These are phyloP conservation scores for Hypericum androsaemum DNA, from an alignment of 345 rosid genomes.

Conservation along the genomic window DNA sequence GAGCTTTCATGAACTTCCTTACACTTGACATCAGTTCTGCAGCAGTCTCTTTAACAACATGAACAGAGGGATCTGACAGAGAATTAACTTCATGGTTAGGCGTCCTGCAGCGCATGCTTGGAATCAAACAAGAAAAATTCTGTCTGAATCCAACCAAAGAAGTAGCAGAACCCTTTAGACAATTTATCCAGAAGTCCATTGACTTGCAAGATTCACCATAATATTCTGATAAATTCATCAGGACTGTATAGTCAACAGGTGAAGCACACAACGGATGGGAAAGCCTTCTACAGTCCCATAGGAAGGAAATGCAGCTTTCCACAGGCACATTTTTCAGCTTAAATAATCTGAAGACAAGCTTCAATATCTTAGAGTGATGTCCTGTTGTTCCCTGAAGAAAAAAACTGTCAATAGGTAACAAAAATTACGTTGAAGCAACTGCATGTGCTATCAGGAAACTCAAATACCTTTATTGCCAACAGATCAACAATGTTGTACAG, in stretches of 20 bases:
- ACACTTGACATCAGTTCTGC: conserved; percentile 55
- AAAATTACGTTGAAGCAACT: conserved; percentile 1
- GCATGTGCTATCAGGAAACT: conserved; percentile 12
- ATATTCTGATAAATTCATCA: conserved; percentile 32
- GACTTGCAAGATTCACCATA: conserved; percentile 38
- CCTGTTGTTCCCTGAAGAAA: conserved; percentile 48
- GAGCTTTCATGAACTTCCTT: conserved; percentile 20
- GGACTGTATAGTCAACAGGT: conserved; percentile 54
- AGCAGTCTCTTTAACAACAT: conserved; percentile 50
- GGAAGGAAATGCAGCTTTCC: conserved; percentile 46
- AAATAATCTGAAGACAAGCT: conserved; percentile 44
- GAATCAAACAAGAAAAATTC: conserved; percentile 32
- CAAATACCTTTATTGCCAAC: conserved; percentile 61
- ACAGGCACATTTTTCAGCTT: conserved; percentile 37
- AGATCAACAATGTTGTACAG: conserved; percentile 59
- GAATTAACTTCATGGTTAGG: conserved; percentile 17
- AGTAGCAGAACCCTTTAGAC: conserved; percentile 55
- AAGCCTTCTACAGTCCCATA: conserved; percentile 81
- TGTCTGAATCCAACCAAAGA: conserved; percentile 54
- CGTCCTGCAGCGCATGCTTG: conserved; percentile 17
- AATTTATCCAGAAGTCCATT: conserved; percentile 52
- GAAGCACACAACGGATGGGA: conserved; percentile 77
- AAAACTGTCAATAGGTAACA: conserved; percentile 6
- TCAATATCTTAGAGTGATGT: conserved; percentile 36
- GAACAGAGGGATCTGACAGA: conserved; percentile 29